Evolutionary conservation across 164 flowering plant species (phyloP).

Genomic region (Houttuynia cordata): DNA sequence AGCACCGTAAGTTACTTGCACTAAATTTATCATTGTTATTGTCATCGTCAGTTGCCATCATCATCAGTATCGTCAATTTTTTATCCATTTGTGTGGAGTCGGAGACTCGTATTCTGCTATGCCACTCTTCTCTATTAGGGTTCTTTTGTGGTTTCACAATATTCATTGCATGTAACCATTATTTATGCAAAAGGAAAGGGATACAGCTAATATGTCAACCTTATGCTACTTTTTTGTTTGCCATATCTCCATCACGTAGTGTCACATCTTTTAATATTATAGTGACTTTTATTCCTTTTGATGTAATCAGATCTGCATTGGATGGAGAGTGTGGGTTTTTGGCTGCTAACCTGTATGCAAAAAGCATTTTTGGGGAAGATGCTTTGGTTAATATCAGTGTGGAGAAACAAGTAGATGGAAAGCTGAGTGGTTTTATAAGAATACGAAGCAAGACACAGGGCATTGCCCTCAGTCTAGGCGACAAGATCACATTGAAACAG

Average conservation of each 20-base stretch:
- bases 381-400: slow-evolving; percentile 87
- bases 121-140: too few species aligned
- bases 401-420: slow-evolving; percentile 78
- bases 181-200: too few species aligned
- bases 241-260: too few species aligned
- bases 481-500: slow-evolving; percentile 95
- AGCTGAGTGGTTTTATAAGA: slow-evolving; percentile 89
- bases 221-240: neutral
- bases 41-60: neutral
- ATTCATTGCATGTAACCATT: too few species aligned
- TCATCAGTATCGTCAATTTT: too few species aligned
- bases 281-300: too few species aligned
- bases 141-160: too few species aligned
- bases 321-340: slow-evolving; percentile 94
- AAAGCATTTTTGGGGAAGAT: slow-evolving; percentile 97
- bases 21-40: neutral
- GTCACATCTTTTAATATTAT: too few species aligned
- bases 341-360: slow-evolving; percentile 91
- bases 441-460: slow-evolving; percentile 98
- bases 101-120: too few species aligned
- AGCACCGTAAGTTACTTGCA: slow-evolving; percentile 66
- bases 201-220: too few species aligned
- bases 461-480: slow-evolving; percentile 93
- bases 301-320: slow-evolving; percentile 61
- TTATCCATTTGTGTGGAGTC: too few species aligned